Evolutionary conservation across 2,329 filamentous ascomycete species (phyloP), one percentile per base, ranked within the genome.

Genomic region (Trichoderma koningii): DNA sequence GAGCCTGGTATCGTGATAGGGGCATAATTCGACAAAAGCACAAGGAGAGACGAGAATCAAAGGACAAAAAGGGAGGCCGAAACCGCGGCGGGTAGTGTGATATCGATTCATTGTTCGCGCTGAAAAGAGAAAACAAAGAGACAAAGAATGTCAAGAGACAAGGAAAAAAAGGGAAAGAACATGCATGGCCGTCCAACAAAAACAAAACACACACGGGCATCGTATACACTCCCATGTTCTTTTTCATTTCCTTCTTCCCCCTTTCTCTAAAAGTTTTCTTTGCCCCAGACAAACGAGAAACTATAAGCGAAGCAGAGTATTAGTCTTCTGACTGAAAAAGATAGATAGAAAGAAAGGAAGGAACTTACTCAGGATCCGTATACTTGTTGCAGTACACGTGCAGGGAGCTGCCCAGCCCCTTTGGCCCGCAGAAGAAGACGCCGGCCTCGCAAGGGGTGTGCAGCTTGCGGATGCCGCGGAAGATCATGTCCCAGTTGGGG

Each of bases 401-500:
- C 74, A 95, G 77, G 66, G 87, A 81, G 73, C 88, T 92, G 57
- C 91, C 91, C 69, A 94, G 78, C 1, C 86, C 87, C 79, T 94
- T 94, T 41, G 91, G 91, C 0, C 91, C 91, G 74, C 91, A 95
- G 82, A 94, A 95, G 81, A 95, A 92, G 19, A 92, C 89, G 70
- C 89, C 89, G 2, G 87, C 88, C 77, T 92, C 89, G 53, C 86
- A 86, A 1, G 89, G 89, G 5, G 83, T 80, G 74, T 92, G 89
- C 69, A 95, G 85, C 78, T 93, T 93, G 72, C 91, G 83, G 74
- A 96, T 91, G 63, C 89, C 89, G 68, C 90, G 86, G 80, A 95
- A 95, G 72, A 96, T 91, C 86, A 92, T 92, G 74, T 95, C 90
- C 92, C 92, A 95, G 78, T 95, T 94, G 17, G 92, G 92, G 26